Evolutionary conservation across 2,329 filamentous ascomycete species (phyloP).

Genomic region (Scedosporium aurantiacum): DNA sequence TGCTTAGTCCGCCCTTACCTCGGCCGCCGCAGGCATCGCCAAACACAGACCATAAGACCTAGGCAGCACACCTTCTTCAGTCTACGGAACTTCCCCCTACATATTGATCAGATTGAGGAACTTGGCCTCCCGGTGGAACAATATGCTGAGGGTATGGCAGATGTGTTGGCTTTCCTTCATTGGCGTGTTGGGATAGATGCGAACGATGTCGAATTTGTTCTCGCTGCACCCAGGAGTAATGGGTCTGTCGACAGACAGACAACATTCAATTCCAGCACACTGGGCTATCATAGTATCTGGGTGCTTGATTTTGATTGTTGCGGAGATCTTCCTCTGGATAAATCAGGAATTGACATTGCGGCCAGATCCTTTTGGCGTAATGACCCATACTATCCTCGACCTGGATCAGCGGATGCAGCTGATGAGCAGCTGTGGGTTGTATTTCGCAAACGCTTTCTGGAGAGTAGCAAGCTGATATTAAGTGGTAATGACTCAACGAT

Average conservation of each 20-base stretch:
- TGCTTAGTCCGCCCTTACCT: not conserved
- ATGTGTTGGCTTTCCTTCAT: conserved; percentile 37
- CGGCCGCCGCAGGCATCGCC: not conserved
- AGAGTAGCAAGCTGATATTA: not conserved
- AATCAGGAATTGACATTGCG: conserved; percentile 27
- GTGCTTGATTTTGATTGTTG: conserved; percentile 37
- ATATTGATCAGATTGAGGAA: not conserved
- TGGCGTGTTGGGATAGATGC: conserved; percentile 37
- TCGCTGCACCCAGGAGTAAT: conserved; percentile 19
- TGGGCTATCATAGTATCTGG: conserved; percentile 27
- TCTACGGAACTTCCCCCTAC: not conserved
- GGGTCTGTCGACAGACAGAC: not conserved
- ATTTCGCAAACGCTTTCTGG: not conserved
- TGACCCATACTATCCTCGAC: conserved; percentile 39
- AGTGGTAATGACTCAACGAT: not conserved
- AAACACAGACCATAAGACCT: not conserved
- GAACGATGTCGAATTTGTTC: conserved; percentile 45
- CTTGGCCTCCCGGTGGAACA: not conserved
- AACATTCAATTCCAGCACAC: not conserved
- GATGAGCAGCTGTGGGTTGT: conserved; percentile 7
- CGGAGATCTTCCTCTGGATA: conserved; percentile 22
- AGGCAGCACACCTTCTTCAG: not conserved
- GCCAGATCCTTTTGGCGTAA: conserved; percentile 34
- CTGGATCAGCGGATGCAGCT: conserved; percentile 9
- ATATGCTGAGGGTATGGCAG: conserved; percentile 27